A percentile compares a stretch with the other conserved stretches of the same genome.
Conservation (phyloP, 1,139 yeast species). For the Blastobotrys indianensis region DNA sequence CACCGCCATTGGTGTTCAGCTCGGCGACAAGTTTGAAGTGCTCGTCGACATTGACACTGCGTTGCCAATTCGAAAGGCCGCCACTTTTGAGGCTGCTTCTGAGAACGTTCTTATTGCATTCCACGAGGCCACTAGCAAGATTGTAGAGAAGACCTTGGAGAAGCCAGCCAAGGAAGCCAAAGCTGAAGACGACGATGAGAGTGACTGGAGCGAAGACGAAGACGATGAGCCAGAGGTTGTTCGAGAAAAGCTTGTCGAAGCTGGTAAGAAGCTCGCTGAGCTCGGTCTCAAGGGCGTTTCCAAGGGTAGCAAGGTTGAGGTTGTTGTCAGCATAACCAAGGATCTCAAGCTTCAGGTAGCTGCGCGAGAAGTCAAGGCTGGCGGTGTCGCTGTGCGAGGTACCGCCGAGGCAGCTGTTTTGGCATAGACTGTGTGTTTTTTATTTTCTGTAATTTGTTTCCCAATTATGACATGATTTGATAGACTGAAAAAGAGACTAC, state of each 20-base stretch:
- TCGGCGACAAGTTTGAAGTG: slow-evolving; percentile 62
- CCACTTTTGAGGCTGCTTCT: slow-evolving; percentile 54
- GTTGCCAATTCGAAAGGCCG: slow-evolving; percentile 79
- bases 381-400: slow-evolving; percentile 38
- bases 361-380: slow-evolving; percentile 76
- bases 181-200: slow-evolving; percentile 51
- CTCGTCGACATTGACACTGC: slow-evolving; percentile 82
- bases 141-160: slow-evolving; percentile 65
- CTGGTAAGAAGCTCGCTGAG: slow-evolving; percentile 74
- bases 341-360: slow-evolving; percentile 78
- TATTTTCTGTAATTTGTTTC: slow-evolving; percentile 1
- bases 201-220: slow-evolving; percentile 43
- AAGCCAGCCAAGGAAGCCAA: slow-evolving; percentile 44
- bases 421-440: slow-evolving; percentile 12
- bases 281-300: slow-evolving; percentile 68
- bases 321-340: slow-evolving; percentile 74
- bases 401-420: slow-evolving; percentile 23
- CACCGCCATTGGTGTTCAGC: slow-evolving; percentile 81
- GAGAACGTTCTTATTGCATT: slow-evolving; percentile 64
- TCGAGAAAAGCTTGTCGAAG: slow-evolving; percentile 65
- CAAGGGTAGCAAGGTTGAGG: slow-evolving; percentile 66
- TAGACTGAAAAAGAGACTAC: neutral
- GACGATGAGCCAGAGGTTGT: slow-evolving; percentile 74
- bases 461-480: neutral
- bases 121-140: slow-evolving; percentile 77